phyloP scores from a whole-genome alignment of 163 green algal species.

The Coccomyxa subellipsoidea region DNA sequence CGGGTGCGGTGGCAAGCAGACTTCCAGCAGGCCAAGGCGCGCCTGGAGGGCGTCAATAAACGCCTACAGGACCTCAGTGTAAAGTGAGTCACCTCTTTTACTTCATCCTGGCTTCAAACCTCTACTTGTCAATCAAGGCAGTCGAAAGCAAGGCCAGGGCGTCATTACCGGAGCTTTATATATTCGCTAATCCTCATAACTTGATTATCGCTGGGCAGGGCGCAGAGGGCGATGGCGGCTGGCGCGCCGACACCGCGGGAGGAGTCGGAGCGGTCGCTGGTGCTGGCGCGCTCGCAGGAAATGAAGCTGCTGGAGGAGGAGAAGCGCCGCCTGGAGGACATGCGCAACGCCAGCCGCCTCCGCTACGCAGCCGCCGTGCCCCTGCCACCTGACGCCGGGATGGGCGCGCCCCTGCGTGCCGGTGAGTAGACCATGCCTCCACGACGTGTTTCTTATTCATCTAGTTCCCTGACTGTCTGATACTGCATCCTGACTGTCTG shows the following conservation, averaged over 20 bases:
- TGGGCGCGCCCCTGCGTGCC: background rate
- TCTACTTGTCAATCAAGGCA: no score
- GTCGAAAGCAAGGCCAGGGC: no score
- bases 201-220: background rate
- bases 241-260: background rate
- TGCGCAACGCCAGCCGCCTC: background rate
- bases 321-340: background rate
- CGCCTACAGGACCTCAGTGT: background rate
- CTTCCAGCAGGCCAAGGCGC: background rate
- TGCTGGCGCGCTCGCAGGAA: background rate
- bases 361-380: background rate
- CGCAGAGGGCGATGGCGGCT: background rate
- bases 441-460: no score
- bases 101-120: no score
- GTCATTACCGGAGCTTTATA: no score
- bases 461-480: no score
- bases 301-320: background rate
- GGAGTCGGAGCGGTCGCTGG: background rate
- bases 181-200: no score
- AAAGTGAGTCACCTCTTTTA: no score
- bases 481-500: no score
- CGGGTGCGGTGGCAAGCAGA: background rate
- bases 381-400: background rate
- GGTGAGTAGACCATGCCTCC: no score
- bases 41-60: background rate